Base-by-base conservation (phyloP, 208 protist genomes). In the Trypanosoma caninum region DNA sequence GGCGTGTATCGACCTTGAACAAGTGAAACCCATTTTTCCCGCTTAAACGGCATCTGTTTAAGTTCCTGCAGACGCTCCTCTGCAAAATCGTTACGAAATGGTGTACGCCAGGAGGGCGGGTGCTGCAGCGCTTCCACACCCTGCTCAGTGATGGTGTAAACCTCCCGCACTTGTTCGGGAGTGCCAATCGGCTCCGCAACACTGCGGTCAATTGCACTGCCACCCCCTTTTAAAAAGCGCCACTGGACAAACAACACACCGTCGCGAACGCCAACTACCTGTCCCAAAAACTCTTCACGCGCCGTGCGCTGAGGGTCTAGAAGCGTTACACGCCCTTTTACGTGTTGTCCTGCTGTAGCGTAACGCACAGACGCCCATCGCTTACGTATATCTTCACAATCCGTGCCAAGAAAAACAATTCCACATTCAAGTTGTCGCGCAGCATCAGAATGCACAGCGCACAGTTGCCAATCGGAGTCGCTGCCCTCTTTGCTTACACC, bases 11-110 rank as follows among this genome's bases (percentile, higher is more conserved):
- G 91, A 46, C 78, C 82, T 9, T 60, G 58, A 23, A 90, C 78
- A 27, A 93, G 79, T 34, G 86, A 88, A 10, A 79, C 84, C 76
- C 85, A 91, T 51, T 76, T 73, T 63, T 97, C 84, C 6, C 86
- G 71, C 33, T 67, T 59, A 59, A 92, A 93, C 14, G 91, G 91
- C 13, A 81, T 82, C 55, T 79, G 58, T 50, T 82, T 56, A 31
- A 89, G 52, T 68, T 87, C 82, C 56, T 83, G 52, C 23, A 97
- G 74, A 1, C 77, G 59, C 67, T 93, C 83, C 35, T 97, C 91
- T 3, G 77, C 69, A 52, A 88, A 91, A 51, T 94, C 84, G 65
- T 97, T 97, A 10, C 91, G 84, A 66, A 97, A 97, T 9, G 91
- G 91, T 50, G 85, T 94, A 31, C 72, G 80, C 88, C 91, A 97